Evolutionary conservation across 768 basidiomycete genomes (phyloP).

Genomic region (Phaffia tasmanica): DNA sequence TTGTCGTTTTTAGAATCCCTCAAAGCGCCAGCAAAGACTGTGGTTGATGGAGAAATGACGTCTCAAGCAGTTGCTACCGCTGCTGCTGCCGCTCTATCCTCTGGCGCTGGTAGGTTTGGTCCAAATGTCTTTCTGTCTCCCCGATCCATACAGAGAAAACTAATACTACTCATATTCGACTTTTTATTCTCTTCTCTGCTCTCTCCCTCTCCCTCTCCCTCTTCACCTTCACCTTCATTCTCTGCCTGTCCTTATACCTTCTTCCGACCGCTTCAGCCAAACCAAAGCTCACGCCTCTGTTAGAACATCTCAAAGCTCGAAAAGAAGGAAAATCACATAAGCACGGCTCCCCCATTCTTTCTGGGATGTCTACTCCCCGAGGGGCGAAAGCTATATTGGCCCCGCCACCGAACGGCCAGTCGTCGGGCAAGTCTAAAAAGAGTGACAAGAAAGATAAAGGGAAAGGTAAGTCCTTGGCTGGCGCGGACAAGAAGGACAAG

Average conservation of each 20-base stretch:
- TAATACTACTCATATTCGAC: not conserved
- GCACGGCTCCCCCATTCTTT: constrained; percentile 9
- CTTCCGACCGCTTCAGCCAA: constrained; percentile 36
- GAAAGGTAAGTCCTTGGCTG: constrained; percentile 34
- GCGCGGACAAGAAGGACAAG: constrained; percentile 10
- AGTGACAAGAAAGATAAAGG: constrained; percentile 38
- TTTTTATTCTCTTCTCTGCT: not conserved
- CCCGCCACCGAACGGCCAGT: not conserved
- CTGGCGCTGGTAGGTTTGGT: too few species aligned
- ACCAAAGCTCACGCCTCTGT: constrained; percentile 77
- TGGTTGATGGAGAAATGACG: constrained; percentile 42
- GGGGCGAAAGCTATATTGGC: constrained; percentile 14
- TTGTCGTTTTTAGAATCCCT: constrained; percentile 59
- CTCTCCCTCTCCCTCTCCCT: not conserved
- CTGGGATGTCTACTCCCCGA: constrained; percentile 18
- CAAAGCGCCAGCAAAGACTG: constrained; percentile 44
- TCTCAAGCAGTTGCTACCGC: constrained; percentile 10
- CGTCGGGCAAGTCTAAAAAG: constrained; percentile 10
- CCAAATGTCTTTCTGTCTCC: constrained; percentile 40
- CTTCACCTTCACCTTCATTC: not conserved
- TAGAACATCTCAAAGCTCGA: constrained; percentile 84
- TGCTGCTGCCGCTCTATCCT: constrained; percentile 6
- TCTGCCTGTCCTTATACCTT: constrained; percentile 30
- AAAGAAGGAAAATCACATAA: constrained; percentile 49
- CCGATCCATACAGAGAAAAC: not conserved